Base-by-base conservation (phyloP, 108 stramenopile species). In the Skeletonema grethae region DNA sequence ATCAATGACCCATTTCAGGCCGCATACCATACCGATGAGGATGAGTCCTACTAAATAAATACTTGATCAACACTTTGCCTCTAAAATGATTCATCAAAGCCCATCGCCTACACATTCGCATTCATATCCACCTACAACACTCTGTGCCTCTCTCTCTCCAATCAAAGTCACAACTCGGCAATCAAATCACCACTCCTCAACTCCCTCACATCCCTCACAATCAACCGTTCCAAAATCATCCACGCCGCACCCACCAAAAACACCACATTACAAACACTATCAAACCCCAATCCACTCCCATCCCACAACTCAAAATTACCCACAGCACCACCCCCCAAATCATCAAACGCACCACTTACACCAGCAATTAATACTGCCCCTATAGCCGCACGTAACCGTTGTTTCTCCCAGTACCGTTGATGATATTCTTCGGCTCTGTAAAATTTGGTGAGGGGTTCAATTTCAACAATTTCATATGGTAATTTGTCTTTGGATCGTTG, bases 321-420 rank as follows among this genome's bases (percentile, higher is more conserved):
- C 5, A 66, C 24, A 0, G 24, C 29, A 1, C 35, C 35, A 53
- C 35, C 46, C 3, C 67, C 16, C 25, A 57, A 36, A 30, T 32
- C 45, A 63, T 76, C 67, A 53, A 56, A 76, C 1, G 58, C 67
- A 38, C 75, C 75, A 57, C 67, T 57, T 4, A 78, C 36, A 5
- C 84, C 67, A 9, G 83, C 85, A 35, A 90, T 25, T 35, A 90
- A 67, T 8, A 61, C 62, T 11, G 83, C 9, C 12, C 77, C 69
- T 6, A 79, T 34, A 2, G 82, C 82, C 15, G 82, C 67, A 10
- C 93, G 70, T 28, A 86, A 71, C 31, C 87, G 73, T 57, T 82
- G 82, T 53, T 91, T 94, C 77, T 88, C 83, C 90, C 90, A 94
- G 76, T 89, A 94, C 30, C 80, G 59, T 67, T 94, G 93, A 77